Percentiles rank a stretch among this genome's conserved stretches.
phyloP scores from a whole-genome alignment of 148 eudicot species.

The Pouteria glomerata region DNA sequence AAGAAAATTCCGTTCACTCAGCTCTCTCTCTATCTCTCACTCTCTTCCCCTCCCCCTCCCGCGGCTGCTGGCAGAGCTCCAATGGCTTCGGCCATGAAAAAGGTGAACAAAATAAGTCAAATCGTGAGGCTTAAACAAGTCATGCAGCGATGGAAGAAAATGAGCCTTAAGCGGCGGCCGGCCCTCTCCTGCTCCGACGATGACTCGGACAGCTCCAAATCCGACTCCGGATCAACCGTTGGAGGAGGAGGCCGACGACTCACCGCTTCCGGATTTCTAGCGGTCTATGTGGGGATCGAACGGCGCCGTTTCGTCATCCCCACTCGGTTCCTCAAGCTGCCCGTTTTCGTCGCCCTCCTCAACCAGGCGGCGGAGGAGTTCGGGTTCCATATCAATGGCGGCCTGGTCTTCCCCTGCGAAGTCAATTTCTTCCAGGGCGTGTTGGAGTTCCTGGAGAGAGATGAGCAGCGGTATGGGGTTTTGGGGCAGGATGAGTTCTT shows the following conservation, averaged over 20 bases:
- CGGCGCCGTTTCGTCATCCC: conserved; percentile 36
- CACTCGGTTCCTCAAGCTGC: conserved; percentile 36
- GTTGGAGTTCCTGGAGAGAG: conserved; percentile 20
- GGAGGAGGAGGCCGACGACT: neutral
- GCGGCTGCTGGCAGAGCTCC: neutral
- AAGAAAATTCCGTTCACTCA: too few relatives aligned
- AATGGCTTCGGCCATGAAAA: conserved; percentile 24
- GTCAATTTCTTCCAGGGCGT: conserved; percentile 13
- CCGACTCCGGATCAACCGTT: conserved; percentile 1
- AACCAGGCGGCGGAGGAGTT: conserved; percentile 39
- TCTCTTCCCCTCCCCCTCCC: too few relatives aligned
- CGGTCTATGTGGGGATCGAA: conserved; percentile 31
- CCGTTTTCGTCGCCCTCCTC: conserved; percentile 28
- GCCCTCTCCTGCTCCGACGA: conserved; percentile 1
- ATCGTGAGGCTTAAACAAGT: conserved; percentile 38
- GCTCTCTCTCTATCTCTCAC: too few relatives aligned
- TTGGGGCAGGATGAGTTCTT: conserved; percentile 18
- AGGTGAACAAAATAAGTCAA: conserved; percentile 26
- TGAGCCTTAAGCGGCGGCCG: conserved; percentile 5
- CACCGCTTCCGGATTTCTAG: conserved; percentile 21
- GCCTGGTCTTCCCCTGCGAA: conserved; percentile 32
- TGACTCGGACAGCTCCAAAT: neutral
- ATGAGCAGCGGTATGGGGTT: conserved; percentile 25
- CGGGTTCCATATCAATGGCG: conserved; percentile 29
- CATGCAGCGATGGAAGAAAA: conserved; percentile 30